Conservation (phyloP, 1,139 yeast genomes). For the Nadsonia starkeyi-henricii region DNA sequence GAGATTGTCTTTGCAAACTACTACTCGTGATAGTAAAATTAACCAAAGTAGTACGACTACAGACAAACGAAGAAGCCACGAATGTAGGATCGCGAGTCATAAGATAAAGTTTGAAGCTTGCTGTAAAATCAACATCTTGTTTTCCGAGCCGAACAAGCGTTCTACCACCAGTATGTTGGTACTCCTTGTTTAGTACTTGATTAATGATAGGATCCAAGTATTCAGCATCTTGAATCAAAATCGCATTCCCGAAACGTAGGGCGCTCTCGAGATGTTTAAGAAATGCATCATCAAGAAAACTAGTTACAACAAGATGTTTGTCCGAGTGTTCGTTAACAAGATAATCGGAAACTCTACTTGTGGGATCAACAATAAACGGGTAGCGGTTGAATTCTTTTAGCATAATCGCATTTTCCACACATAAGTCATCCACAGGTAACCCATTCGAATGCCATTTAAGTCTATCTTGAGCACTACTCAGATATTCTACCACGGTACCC, state of each 20-base stretch:
- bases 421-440: constrained; percentile 42
- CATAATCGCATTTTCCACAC: constrained; percentile 50
- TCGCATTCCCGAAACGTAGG: constrained; percentile 64
- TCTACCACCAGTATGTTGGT: constrained; percentile 58
- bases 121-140: constrained; percentile 52
- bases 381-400: constrained; percentile 28
- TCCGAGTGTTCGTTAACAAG: constrained; percentile 22
- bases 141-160: constrained; percentile 46
- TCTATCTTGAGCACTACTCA: constrained; percentile 31
- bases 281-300: constrained; percentile 62
- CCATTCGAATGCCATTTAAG: constrained; percentile 41
- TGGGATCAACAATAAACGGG: constrained; percentile 67
- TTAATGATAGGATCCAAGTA: constrained; percentile 60
- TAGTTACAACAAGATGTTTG: constrained; percentile 39
- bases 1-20: constrained; percentile 48
- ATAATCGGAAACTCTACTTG: constrained; percentile 33
- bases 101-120: constrained; percentile 46
- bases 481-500: constrained; percentile 25
- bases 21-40: constrained; percentile 62
- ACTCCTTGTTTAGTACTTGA: constrained; percentile 47
- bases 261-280: constrained; percentile 64
- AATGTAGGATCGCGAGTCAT: constrained; percentile 47
- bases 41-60: constrained; percentile 46
- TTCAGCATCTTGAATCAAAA: constrained; percentile 70
- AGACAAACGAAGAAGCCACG: constrained; percentile 34